phyloP scores from a whole-genome alignment of 257 asterid genomes.

The Striga asiatica region DNA sequence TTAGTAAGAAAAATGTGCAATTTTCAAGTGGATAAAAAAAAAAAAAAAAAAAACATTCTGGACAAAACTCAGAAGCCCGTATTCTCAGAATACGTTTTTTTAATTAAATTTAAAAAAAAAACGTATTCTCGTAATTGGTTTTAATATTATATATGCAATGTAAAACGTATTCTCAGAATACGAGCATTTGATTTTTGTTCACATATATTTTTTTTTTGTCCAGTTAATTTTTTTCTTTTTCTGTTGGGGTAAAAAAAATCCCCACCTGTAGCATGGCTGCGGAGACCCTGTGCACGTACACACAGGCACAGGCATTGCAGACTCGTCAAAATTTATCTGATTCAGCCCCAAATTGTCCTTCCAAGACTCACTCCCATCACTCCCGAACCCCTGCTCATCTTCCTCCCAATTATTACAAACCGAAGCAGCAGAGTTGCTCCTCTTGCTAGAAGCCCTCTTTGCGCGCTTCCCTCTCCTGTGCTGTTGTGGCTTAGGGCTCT shows the following conservation, averaged over 20 bases:
- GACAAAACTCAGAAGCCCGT: too few relatives aligned
- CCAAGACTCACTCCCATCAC: constrained; percentile 63
- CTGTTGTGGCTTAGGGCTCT: constrained; percentile 37
- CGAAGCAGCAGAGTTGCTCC: constrained; percentile 22
- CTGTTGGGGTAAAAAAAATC: too few relatives aligned
- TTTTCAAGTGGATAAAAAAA: background rate
- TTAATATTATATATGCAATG: too few relatives aligned
- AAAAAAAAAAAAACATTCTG: too few relatives aligned
- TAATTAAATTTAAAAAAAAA: too few relatives aligned
- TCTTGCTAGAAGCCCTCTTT: constrained; percentile 42
- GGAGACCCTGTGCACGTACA: constrained; percentile 91
- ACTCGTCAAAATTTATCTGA: constrained; percentile 65
- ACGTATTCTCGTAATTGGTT: too few relatives aligned
- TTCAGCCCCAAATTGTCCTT: constrained; percentile 67
- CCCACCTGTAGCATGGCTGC: constrained; percentile 94
- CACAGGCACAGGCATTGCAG: constrained; percentile 87
- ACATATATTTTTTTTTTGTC: too few relatives aligned
- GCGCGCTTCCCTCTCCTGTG: constrained; percentile 42
- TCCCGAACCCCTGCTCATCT: constrained; percentile 27
- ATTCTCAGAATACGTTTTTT: too few relatives aligned
- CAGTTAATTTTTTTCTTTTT: too few relatives aligned
- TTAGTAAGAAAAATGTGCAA: background rate
- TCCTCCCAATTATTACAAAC: constrained; percentile 37
- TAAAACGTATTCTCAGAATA: too few relatives aligned
- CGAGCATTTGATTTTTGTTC: too few relatives aligned